A percentile compares a stretch with the other conserved stretches of the same genome.
Evolutionary conservation across 2,329 filamentous ascomycete species (phyloP).

Genomic region (Xylaria sp.): DNA sequence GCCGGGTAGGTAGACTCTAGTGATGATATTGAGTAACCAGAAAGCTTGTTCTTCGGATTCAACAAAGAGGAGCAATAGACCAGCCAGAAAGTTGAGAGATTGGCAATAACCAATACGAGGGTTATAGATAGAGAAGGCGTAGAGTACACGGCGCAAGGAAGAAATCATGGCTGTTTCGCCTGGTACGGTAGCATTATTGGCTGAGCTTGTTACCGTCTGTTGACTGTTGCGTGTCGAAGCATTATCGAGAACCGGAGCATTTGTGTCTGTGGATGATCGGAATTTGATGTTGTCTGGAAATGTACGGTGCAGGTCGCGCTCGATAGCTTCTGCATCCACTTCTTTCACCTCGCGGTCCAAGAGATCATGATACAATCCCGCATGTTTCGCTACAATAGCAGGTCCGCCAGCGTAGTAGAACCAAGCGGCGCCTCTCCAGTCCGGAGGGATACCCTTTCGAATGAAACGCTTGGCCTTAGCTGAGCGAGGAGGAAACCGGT

Average conservation of each 20-base stretch:
- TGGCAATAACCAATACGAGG: conserved; percentile 95
- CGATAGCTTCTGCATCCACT: conserved; percentile 88
- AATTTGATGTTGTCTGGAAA: conserved; percentile 96
- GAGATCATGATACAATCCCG: conserved; percentile 79
- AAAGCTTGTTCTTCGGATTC: conserved; percentile 90
- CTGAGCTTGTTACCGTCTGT: conserved; percentile 51
- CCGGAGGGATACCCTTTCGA: conserved; percentile 91
- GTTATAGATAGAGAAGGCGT: conserved; percentile 91
- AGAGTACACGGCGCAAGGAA: conserved; percentile 84
- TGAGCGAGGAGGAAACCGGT: conserved; percentile 81
- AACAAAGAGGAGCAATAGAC: conserved; percentile 88
- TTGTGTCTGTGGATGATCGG: conserved; percentile 66
- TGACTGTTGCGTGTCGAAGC: conserved; percentile 53
- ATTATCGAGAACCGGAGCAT: conserved; percentile 49
- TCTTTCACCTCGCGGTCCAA: conserved; percentile 72
- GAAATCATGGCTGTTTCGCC: conserved; percentile 81
- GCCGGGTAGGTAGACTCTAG: conserved; percentile 85
- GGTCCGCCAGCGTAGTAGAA: conserved; percentile 95
- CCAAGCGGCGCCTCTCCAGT: conserved; percentile 96
- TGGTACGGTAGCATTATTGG: conserved; percentile 46
- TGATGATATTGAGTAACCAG: conserved; percentile 93
- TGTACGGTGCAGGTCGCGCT: conserved; percentile 91
- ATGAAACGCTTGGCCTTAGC: conserved; percentile 90
- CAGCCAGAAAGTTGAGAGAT: conserved; percentile 93
- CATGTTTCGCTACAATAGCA: conserved; percentile 78